Percentiles rank a stretch among this genome's conserved stretches.
Evolutionary conservation across 129 eudicot species (phyloP).

Genomic region (Dittrichia graveolens): DNA sequence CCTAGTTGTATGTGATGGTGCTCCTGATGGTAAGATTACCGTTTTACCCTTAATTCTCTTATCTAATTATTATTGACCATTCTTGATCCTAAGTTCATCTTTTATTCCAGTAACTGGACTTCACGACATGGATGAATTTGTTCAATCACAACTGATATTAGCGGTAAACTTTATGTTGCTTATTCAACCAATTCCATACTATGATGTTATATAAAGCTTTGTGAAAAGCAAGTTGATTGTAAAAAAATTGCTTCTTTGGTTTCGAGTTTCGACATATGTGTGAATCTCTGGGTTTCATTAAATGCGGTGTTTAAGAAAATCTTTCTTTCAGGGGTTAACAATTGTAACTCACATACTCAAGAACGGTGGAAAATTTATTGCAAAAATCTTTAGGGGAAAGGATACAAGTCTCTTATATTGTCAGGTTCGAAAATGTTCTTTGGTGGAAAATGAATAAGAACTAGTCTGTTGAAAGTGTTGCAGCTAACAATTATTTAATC

Average conservation of each 20-base stretch:
- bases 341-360: constrained; percentile 95
- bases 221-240: not conserved
- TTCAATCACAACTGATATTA: constrained; percentile 92
- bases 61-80: not conserved
- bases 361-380: constrained; percentile 92
- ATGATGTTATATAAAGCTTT: not conserved
- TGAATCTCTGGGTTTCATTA: constrained; percentile 4
- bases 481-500: not conserved
- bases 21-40: constrained; percentile 81
- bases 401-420: constrained; percentile 97
- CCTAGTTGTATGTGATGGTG: constrained; percentile 98
- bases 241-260: too few relatives aligned
- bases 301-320: not conserved
- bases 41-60: not conserved
- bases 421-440: constrained; percentile 53
- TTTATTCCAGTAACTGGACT: constrained; percentile 87
- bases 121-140: constrained; percentile 99
- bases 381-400: constrained; percentile 97
- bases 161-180: constrained; percentile 48
- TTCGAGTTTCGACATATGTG: not conserved
- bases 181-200: too few relatives aligned
- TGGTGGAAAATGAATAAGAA: too few relatives aligned
- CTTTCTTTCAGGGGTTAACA: constrained; percentile 78
- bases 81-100: constrained; percentile 4
- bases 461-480: not conserved